Conservation (phyloP, 768 basidiomycete species). For the Filobasidium wieringae region DNA sequence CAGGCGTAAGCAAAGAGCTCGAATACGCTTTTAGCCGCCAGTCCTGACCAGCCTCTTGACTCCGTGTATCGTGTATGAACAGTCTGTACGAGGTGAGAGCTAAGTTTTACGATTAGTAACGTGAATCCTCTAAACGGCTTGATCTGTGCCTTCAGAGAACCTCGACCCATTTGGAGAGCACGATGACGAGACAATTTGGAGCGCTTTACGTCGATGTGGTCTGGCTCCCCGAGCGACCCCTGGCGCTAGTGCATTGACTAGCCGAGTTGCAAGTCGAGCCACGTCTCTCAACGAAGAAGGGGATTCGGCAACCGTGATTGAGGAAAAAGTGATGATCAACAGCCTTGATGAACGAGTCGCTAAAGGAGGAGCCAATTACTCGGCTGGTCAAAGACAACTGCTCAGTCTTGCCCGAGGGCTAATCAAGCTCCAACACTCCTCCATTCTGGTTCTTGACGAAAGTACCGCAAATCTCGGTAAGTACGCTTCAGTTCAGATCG, state of each 20-base stretch:
- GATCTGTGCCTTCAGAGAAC: conserved; percentile 25
- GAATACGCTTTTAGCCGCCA: background rate
- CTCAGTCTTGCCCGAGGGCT: conserved; percentile 48
- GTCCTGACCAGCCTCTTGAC: background rate
- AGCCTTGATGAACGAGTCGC: conserved; percentile 38
- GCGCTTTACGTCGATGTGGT: conserved; percentile 28
- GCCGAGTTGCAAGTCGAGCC: conserved; percentile 17
- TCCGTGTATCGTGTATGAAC: background rate
- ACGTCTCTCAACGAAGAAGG: conserved; percentile 6
- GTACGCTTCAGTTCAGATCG: background rate
- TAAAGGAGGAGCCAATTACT: conserved; percentile 39
- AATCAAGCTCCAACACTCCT: conserved; percentile 44
- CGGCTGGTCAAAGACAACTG: conserved; percentile 49
- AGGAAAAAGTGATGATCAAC: conserved; percentile 31
- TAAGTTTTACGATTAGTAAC: background rate
- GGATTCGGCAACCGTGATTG: conserved; percentile 16
- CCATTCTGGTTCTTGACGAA: conserved; percentile 52
- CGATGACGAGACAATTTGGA: conserved; percentile 28
- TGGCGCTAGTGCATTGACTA: conserved; percentile 6
- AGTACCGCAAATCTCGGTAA: conserved; percentile 39
- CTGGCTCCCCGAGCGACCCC: conserved; percentile 18
- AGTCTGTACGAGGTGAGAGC: background rate
- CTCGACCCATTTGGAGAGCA: conserved; percentile 36
- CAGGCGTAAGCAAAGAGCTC: conserved; percentile 12
- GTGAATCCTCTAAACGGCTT: background rate